Percentiles rank a stretch among this genome's conserved stretches.
phyloP scores from a whole-genome alignment of 1,284 basidiomycete genomes.

The Puccinia hordei region DNA sequence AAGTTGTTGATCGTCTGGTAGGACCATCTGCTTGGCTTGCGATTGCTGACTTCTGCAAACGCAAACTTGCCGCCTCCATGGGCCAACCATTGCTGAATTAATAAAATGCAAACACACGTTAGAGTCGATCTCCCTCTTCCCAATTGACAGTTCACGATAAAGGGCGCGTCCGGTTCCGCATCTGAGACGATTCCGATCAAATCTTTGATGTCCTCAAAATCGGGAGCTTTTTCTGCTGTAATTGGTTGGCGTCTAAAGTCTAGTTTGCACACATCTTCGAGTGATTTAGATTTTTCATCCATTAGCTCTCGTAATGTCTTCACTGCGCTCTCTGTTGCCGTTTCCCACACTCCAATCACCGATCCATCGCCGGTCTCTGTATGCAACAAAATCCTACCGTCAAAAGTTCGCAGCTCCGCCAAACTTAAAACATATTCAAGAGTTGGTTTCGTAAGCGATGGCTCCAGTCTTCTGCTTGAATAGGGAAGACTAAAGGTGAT shows the following conservation, averaged over 20 bases:
- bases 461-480: neutral
- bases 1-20: conserved; percentile 72
- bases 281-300: conserved; percentile 65
- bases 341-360: conserved; percentile 94
- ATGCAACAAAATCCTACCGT: conserved; percentile 84
- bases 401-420: conserved; percentile 77
- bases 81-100: conserved; percentile 83
- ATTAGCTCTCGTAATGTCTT: conserved; percentile 88
- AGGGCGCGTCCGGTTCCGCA: conserved; percentile 74
- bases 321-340: conserved; percentile 71
- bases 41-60: conserved; percentile 46
- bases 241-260: conserved; percentile 59
- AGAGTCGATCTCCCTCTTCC: conserved; percentile 91
- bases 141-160: conserved; percentile 95
- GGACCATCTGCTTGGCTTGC: conserved; percentile 52
- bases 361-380: conserved; percentile 84
- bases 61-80: conserved; percentile 52
- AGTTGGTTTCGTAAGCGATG: neutral
- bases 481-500: neutral
- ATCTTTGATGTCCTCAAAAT: conserved; percentile 59
- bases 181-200: conserved; percentile 80
- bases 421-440: conserved; percentile 58
- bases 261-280: conserved; percentile 53
- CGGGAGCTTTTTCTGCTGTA: conserved; percentile 59
- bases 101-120: conserved; percentile 79